These are phyloP conservation scores for Selaginella tamariscina DNA, from an alignment of 75 land plant genomes.

Conservation along the genomic window DNA sequence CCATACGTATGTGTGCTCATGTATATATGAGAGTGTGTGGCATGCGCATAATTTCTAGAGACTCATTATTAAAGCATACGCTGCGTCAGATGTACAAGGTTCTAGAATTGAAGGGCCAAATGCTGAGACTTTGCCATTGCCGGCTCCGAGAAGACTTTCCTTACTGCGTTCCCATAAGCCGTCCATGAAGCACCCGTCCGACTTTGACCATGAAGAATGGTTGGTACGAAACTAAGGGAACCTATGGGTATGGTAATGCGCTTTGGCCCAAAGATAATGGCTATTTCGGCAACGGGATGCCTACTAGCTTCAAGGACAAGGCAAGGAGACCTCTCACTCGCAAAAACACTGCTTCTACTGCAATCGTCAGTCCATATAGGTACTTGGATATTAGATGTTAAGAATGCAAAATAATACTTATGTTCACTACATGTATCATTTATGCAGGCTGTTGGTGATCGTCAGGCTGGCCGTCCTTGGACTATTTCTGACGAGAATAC, in stretches of 20 bases:
- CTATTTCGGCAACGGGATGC: conserved; percentile 20
- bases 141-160: conserved; percentile 42
- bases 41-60: too few relatives aligned
- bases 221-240: conserved; percentile 69
- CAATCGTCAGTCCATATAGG: conserved; percentile 79
- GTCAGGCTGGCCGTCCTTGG: conserved; percentile 13
- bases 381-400: conserved; percentile 5
- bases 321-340: conserved; percentile 66
- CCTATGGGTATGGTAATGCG: conserved; percentile 76
- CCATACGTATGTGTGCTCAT: too few relatives aligned
- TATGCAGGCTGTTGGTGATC: conserved; percentile 8
- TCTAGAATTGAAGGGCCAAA: conserved; percentile 29
- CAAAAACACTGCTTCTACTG: conserved; percentile 37
- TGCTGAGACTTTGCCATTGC: conserved; percentile 14
- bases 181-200: conserved; percentile 39
- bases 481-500: conserved; percentile 14
- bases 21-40: too few relatives aligned
- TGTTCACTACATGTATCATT: background rate
- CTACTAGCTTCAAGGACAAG: conserved; percentile 34
- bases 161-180: conserved; percentile 38
- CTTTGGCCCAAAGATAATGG: conserved; percentile 40
- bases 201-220: conserved; percentile 65
- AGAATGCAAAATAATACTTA: background rate
- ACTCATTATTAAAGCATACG: too few relatives aligned
- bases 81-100: conserved; percentile 32